These are phyloP conservation scores for Aphanomyces invadans DNA, from an alignment of 352 stramenopile genomes.

Conservation along the genomic window DNA sequence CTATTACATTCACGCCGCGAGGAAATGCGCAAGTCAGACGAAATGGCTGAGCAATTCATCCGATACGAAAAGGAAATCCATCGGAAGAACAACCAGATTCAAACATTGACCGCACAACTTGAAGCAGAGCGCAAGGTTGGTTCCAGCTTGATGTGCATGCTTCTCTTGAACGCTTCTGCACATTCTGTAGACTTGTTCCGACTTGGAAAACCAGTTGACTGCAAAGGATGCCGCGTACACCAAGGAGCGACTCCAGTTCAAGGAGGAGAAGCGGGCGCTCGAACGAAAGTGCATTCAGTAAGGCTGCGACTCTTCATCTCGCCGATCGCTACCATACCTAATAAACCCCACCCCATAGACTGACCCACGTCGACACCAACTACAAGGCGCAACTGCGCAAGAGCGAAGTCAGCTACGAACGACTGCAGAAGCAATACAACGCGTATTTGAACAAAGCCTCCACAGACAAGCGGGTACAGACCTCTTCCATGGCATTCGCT, in stretches of 20 bases:
- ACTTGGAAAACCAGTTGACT: conserved; percentile 56
- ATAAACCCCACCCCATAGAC: conserved; percentile 23
- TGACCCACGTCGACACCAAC: conserved; percentile 66
- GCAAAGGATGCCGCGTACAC: conserved; percentile 48
- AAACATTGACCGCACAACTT: conserved; percentile 39
- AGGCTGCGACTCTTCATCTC: no score
- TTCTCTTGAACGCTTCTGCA: no score
- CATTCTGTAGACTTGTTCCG: conserved; percentile 37
- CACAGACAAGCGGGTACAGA: conserved; percentile 16
- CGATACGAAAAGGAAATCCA: conserved; percentile 43
- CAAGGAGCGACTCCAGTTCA: conserved; percentile 40
- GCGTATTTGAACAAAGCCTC: neutral
- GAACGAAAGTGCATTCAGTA: conserved; percentile 59
- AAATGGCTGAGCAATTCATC: conserved; percentile 39
- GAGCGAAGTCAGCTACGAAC: conserved; percentile 70
- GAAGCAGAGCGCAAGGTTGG: conserved; percentile 31
- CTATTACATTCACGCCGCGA: conserved; percentile 47
- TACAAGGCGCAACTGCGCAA: conserved; percentile 65
- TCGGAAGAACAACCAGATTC: conserved; percentile 40
- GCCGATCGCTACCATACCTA: no score
- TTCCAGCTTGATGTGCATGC: neutral
- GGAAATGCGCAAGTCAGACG: conserved; percentile 44
- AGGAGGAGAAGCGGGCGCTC: conserved; percentile 56
- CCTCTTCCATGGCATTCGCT: no score
- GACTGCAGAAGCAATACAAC: conserved; percentile 42